Evolutionary conservation across 2,329 filamentous ascomycete genomes (phyloP), one percentile per base, ranked within the genome.

Genomic region (Microdochium paspali): DNA sequence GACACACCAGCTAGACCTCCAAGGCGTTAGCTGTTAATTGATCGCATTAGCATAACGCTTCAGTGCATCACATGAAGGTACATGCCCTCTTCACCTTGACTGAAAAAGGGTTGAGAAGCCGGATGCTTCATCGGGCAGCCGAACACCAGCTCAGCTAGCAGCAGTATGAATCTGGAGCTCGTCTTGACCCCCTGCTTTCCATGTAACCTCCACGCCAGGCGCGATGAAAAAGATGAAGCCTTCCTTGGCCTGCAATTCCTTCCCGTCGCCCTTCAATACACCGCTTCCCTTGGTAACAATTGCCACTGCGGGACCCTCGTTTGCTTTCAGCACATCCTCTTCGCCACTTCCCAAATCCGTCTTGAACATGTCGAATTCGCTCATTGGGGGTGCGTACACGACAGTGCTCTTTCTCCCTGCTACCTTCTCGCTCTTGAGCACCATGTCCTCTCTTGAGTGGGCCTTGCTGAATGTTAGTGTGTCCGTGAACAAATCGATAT

Each of bases 291-390:
- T 71, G 0, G 76, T 84, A 2, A 81, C 75, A 47, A 87, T 73
- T 58, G 84, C 60, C 24, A 87, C 72, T 46, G 77, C 79, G 0
- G 83, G 82, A 0, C 84, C 85, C 0, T 72, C 67, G 20, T 82
- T 65, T 2, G 69, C 65, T 42, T 63, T 65, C 15, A 85, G 65
- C 5, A 65, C 69, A 54, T 90, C 85, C 31, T 64, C 73, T 55
- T 86, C 80, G 0, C 75, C 77, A 0, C 63, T 62, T 3, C 59
- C 62, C n/a, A 90, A 57, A 20, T 73, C 71, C 2, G 76, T 80
- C 44, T 74, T 70, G 10, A 88, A 64, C 66, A 90, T 77, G 54
- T 81, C 77, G 57, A 90, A 90, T 63, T 90, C 85, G 55, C 77
- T 80, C 62, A 87, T 73, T 0, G 83, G 82, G 4, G 85, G 84